Percentiles rank a stretch among this genome's conserved stretches.
Evolutionary conservation across 257 asterid genomes (phyloP).

Genomic region (Echites panduratus): DNA sequence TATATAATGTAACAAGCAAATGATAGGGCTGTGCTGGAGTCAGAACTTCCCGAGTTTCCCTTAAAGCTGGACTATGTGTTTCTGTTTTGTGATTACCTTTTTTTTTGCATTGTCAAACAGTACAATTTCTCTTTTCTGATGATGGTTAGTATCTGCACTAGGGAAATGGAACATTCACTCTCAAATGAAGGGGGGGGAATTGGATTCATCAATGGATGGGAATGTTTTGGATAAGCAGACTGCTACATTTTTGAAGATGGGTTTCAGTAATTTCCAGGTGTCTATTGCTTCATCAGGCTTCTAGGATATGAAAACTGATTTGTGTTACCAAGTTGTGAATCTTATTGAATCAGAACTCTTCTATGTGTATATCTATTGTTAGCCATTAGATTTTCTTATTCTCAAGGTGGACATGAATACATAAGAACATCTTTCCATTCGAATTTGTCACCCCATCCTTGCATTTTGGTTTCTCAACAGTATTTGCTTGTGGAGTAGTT

Average conservation of each 20-base stretch:
- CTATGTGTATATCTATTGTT: not conserved
- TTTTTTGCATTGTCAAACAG: not conserved
- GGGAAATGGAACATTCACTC: slow-evolving; percentile 41
- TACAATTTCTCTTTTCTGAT: not conserved
- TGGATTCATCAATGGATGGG: slow-evolving; percentile 24
- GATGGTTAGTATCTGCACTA: slow-evolving; percentile 22
- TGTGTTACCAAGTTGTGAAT: not conserved
- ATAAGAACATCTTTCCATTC: not conserved
- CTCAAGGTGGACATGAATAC: not conserved
- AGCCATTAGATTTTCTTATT: not conserved
- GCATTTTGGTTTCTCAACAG: not conserved
- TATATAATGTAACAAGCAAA: not conserved
- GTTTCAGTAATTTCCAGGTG: slow-evolving; percentile 45
- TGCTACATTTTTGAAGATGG: slow-evolving; percentile 25
- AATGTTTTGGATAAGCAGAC: slow-evolving; percentile 24
- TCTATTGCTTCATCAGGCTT: not conserved
- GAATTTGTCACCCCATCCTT: not conserved
- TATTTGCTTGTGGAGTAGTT: not conserved
- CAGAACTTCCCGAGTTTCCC: not conserved
- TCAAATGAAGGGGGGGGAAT: slow-evolving; percentile 31
- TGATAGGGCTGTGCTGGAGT: not conserved
- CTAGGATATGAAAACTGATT: not conserved
- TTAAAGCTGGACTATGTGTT: not conserved
- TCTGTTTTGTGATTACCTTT: not conserved
- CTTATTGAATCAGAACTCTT: not conserved